These are phyloP conservation scores for Piromyces sp. DNA, from an alignment of 192 early-diverging fungal species.

Conservation along the genomic window DNA sequence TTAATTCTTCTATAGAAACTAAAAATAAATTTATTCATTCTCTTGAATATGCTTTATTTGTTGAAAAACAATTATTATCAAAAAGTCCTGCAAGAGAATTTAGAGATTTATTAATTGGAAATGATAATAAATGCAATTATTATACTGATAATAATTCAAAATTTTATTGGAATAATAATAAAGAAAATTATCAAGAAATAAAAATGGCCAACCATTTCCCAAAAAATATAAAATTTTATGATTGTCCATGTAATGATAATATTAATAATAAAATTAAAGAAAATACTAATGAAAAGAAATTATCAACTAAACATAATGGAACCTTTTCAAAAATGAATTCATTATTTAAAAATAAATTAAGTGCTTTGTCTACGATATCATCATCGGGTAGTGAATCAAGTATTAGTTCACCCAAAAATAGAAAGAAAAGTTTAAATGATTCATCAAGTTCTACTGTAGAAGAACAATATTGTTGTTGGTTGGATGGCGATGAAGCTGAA, in stretches of 20 bases:
- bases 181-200: background rate
- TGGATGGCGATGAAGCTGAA: background rate
- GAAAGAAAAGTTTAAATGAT: background rate
- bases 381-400: background rate
- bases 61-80: background rate
- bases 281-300: background rate
- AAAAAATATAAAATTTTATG: background rate
- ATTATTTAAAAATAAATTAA: background rate
- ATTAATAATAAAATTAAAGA: background rate
- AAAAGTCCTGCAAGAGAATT: background rate
- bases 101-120: background rate
- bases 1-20: background rate
- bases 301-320: background rate
- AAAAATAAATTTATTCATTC: background rate
- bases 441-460: too few relatives aligned
- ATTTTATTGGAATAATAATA: background rate
- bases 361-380: background rate
- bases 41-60: background rate
- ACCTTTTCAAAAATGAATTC: background rate
- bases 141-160: background rate
- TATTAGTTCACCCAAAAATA: background rate
- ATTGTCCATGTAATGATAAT: background rate
- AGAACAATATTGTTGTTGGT: background rate
- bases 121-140: background rate
- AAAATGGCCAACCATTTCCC: background rate